A percentile compares a stretch with the other conserved stretches of the same genome.
phyloP scores from a whole-genome alignment of 176 grass and related monocot species.

The Elymus sibiricus region DNA sequence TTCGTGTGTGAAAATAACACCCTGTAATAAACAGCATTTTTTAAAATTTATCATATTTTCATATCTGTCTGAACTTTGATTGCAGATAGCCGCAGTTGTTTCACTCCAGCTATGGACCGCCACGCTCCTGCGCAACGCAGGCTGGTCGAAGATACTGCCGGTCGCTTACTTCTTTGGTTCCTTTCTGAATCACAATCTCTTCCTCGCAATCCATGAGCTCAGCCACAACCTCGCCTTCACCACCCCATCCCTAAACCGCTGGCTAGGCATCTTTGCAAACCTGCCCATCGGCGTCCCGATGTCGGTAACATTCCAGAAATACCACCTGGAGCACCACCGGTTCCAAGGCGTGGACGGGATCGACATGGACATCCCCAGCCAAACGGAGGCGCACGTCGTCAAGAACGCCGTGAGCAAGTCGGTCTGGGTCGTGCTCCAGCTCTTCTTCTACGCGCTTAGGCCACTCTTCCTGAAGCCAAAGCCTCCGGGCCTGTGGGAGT shows the following conservation, averaged over 20 bases:
- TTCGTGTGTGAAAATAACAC: not conserved
- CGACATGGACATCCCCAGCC: slow-evolving; percentile 89
- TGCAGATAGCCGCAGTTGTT: slow-evolving; percentile 73
- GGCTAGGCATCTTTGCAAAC: slow-evolving; percentile 93
- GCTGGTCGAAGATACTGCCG: slow-evolving; percentile 70
- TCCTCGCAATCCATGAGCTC: slow-evolving; percentile 92
- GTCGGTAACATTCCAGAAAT: slow-evolving; percentile 97
- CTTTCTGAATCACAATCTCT: slow-evolving; percentile 97
- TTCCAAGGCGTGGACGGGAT: slow-evolving; percentile 91
- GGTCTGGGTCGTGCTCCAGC: slow-evolving; percentile 77
- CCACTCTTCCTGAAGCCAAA: slow-evolving; percentile 83
- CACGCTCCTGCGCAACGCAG: slow-evolving; percentile 44
- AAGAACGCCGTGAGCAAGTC: slow-evolving; percentile 63
- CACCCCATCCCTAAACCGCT: slow-evolving; percentile 69
- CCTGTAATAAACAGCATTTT: not conserved
- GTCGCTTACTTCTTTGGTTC: slow-evolving; percentile 93
- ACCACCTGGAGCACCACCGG: slow-evolving; percentile 94
- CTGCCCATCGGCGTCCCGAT: slow-evolving; percentile 91
- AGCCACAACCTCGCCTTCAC: slow-evolving; percentile 98
- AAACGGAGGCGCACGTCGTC: slow-evolving; percentile 42
- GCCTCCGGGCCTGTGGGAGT: slow-evolving; percentile 85
- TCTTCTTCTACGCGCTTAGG: slow-evolving; percentile 87
- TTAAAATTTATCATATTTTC: not conserved
- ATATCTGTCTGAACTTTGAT: not conserved
- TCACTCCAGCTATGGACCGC: slow-evolving; percentile 82